phyloP scores from a whole-genome alignment of 2,329 filamentous ascomycete genomes.

The Exophiala spinifera region DNA sequence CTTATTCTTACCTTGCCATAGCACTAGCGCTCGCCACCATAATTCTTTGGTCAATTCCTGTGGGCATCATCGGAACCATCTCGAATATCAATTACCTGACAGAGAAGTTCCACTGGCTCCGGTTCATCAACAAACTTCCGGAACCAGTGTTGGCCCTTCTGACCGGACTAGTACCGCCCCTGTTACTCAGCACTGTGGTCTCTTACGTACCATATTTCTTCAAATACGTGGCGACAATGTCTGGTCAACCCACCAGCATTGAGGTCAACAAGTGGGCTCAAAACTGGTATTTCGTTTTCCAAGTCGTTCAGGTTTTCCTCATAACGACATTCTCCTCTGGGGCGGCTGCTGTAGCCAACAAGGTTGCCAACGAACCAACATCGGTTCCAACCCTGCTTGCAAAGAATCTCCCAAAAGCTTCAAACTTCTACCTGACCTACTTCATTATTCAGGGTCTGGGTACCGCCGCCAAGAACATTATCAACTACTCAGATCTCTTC shows the following conservation, averaged over 20 bases:
- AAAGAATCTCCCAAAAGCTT: conserved; percentile 73
- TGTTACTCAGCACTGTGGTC: conserved; percentile 72
- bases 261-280: conserved; percentile 85
- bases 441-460: conserved; percentile 86
- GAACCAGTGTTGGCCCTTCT: conserved; percentile 70
- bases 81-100: conserved; percentile 75
- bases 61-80: conserved; percentile 79
- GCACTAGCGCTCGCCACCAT: conserved; percentile 70
- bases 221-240: conserved; percentile 73
- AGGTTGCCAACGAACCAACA: conserved; percentile 64
- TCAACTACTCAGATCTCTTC: conserved; percentile 46
- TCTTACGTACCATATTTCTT: conserved; percentile 86
- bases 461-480: conserved; percentile 47
- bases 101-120: conserved; percentile 56
- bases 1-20: conserved; percentile 67
- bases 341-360: conserved; percentile 66
- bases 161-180: conserved; percentile 76
- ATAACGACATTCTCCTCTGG: conserved; percentile 74
- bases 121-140: conserved; percentile 72
- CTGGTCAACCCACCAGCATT: conserved; percentile 75
- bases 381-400: conserved; percentile 66
- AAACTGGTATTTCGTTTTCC: conserved; percentile 73
- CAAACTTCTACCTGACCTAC: conserved; percentile 94
- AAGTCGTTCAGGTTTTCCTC: conserved; percentile 83
- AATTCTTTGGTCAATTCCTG: conserved; percentile 77